Evolutionary conservation across 352 stramenopile genomes (phyloP).

Genomic region (Phytophthora cajani): DNA sequence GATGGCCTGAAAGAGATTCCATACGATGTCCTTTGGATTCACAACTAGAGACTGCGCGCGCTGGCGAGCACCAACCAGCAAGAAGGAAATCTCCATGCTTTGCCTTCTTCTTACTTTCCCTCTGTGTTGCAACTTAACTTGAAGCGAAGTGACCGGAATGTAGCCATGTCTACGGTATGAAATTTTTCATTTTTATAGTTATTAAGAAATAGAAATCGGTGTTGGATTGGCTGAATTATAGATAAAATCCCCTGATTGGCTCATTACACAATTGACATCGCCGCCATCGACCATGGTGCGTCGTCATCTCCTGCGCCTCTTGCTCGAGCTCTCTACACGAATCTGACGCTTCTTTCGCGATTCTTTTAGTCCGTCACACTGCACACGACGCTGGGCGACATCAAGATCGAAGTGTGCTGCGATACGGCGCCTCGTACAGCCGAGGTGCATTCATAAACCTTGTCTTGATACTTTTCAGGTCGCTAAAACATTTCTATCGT

Average conservation of each 20-base stretch:
- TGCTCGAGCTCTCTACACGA: background rate
- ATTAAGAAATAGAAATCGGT: background rate
- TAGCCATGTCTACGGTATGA: slow-evolving; percentile 17
- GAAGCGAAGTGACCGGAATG: background rate
- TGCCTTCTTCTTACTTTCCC: too few relatives aligned
- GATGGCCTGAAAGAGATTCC: too few relatives aligned
- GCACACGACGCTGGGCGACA: slow-evolving; percentile 94
- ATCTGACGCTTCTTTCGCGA: background rate
- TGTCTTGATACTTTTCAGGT: background rate
- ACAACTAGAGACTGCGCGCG: too few relatives aligned
- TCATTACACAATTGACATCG: slow-evolving; percentile 21
- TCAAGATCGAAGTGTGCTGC: slow-evolving; percentile 98
- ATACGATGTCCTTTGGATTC: too few relatives aligned
- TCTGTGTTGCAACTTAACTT: too few relatives aligned
- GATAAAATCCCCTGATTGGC: slow-evolving; percentile 25
- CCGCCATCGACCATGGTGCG: slow-evolving; percentile 29
- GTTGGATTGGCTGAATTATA: slow-evolving; percentile 3
- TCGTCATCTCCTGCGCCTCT: background rate
- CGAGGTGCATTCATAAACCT: slow-evolving; percentile 52
- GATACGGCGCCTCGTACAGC: slow-evolving; percentile 92
- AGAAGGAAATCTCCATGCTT: too few relatives aligned
- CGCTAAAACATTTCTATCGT: slow-evolving; percentile 8
- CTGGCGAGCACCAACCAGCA: too few relatives aligned
- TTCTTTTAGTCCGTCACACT: slow-evolving; percentile 92
- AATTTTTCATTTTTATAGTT: too few relatives aligned